phyloP scores from a whole-genome alignment of 164 flowering plant species.

The Annona squamosa region DNA sequence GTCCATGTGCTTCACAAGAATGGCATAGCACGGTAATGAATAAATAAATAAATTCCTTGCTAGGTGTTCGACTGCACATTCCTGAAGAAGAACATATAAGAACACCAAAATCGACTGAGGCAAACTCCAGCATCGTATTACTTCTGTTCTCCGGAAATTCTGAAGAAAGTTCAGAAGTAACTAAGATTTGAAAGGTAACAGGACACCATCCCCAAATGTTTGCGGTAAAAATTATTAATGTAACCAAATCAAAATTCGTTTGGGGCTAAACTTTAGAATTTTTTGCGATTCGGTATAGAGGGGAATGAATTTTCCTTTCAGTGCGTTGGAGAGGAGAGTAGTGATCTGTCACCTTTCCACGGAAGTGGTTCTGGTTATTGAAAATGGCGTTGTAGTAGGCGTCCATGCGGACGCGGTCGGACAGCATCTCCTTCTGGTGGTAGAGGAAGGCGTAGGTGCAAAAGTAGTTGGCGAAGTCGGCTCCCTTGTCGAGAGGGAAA shows the following conservation, averaged over 20 bases:
- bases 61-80: too few relatives aligned
- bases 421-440: slow-evolving; percentile 99
- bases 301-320: too few relatives aligned
- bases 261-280: too few relatives aligned
- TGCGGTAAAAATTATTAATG: too few relatives aligned
- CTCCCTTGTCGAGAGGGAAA: slow-evolving; percentile 68
- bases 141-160: neutral
- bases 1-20: too few relatives aligned
- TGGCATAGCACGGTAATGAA: too few relatives aligned
- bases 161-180: neutral
- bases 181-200: neutral
- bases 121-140: too few relatives aligned
- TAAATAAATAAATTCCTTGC: too few relatives aligned
- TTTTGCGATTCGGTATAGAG: too few relatives aligned
- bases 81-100: too few relatives aligned
- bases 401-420: slow-evolving; percentile 93
- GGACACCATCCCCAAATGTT: neutral
- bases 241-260: too few relatives aligned
- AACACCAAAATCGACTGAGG: too few relatives aligned
- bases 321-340: neutral
- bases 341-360: slow-evolving; percentile 51
- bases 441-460: slow-evolving; percentile 91
- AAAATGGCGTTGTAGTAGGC: slow-evolving; percentile 81
- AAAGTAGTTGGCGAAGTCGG: slow-evolving; percentile 91
- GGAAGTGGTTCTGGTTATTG: slow-evolving; percentile 68